Evolutionary conservation across 164 flowering plant genomes (phyloP), one percentile per base, ranked within the genome.

Genomic region (Liriodendron chinense): DNA sequence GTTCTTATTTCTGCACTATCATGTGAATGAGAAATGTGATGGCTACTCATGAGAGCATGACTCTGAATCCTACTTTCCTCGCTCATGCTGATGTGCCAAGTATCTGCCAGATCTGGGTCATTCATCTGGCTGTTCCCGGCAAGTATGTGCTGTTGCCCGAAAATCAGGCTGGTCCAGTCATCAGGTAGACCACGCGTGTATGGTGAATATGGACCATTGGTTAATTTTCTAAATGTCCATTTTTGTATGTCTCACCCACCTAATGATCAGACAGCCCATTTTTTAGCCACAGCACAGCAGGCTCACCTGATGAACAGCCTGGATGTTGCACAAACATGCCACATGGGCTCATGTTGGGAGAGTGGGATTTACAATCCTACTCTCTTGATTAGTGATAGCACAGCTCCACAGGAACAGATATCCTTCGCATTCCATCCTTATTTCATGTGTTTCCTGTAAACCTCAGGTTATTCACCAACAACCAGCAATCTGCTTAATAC

Each of bases 381-480:
- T 53, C 3, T 53, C 59, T 53, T 53, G 59, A 53, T 10, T 16
- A 13, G 59, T 12, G 0, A 16, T 53, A 16, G 16, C 59, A 66
- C 18, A 2, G 47, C 21, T 26, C 63, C 70, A 61, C 65, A 21
- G 72, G 64, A 50, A 59, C 59, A 56, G 47, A 24, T 70, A 23
- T 24, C 50, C 50, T 68, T 10, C 8, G 13, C 5, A 9, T 20
- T 4, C 62, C 63, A 47, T 75, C 34, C 47, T 72, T 61, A 66
- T 68, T 74, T 53, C 74, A 69, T 47, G 25, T 8, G 13, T 64
- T 12, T 53, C 6, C 22, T 64, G 68, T 26, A 74, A 69, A 28
- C 66, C 25, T 80, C 69, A 81, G 84, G 79, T 80, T 79, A 74
- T 79, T 76, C 80, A 34, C 73, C 93, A 82, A 82, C 61, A 75